Evolutionary conservation across 2,329 filamentous ascomycete species (phyloP).

Genomic region (Epicoccum nigrum): DNA sequence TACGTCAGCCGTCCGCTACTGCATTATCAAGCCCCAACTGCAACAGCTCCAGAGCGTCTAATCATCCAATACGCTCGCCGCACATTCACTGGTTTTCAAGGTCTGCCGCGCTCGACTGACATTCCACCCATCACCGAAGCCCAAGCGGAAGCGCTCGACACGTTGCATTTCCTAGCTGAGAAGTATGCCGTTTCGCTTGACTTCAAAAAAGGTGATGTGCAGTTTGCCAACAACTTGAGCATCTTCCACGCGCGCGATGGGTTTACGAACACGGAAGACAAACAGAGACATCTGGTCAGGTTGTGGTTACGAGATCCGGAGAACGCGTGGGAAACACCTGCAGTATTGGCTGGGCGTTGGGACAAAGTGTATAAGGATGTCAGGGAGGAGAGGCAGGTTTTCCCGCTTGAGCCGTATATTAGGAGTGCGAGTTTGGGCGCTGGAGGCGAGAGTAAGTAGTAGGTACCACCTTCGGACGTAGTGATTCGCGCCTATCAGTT

Average conservation of each 20-base stretch:
- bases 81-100: conserved; percentile 58
- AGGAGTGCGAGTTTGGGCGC: conserved; percentile 26
- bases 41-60: conserved; percentile 31
- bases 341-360: conserved; percentile 54
- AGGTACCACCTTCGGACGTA: neutral
- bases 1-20: conserved; percentile 59
- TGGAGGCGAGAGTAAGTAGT: conserved; percentile 6
- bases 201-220: conserved; percentile 53
- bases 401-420: conserved; percentile 58
- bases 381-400: conserved; percentile 58
- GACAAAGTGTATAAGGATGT: conserved; percentile 60
- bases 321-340: conserved; percentile 54
- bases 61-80: conserved; percentile 49
- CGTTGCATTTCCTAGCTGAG: conserved; percentile 53
- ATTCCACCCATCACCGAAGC: conserved; percentile 61
- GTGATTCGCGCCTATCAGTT: neutral
- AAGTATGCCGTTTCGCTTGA: conserved; percentile 47
- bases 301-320: conserved; percentile 58
- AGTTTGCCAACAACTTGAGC: conserved; percentile 60
- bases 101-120: conserved; percentile 57
- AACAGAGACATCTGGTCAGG: conserved; percentile 55
- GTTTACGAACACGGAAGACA: conserved; percentile 49
- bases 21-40: conserved; percentile 60
- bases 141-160: conserved; percentile 54
- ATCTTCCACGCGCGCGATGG: conserved; percentile 59